Evolutionary conservation across 176 grass and related monocot genomes (phyloP).

Genomic region (Carex cristatella): DNA sequence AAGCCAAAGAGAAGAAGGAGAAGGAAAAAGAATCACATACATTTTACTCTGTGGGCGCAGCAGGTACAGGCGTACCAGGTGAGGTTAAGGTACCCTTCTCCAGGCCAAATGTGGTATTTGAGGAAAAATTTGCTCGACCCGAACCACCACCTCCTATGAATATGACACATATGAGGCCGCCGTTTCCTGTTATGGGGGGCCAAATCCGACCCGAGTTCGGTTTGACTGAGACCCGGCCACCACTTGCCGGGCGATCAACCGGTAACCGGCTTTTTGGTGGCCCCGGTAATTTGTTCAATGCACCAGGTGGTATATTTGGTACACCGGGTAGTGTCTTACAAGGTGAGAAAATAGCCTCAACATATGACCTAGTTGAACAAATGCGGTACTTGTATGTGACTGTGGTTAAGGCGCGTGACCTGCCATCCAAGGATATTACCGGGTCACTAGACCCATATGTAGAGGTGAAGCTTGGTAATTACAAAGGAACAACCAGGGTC

Average conservation of each 20-base stretch:
- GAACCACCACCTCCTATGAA: slow-evolving; percentile 13
- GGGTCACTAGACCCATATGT: slow-evolving; percentile 77
- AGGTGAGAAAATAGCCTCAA: slow-evolving; percentile 69
- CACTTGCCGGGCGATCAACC: slow-evolving; percentile 40
- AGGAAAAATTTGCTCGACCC: slow-evolving; percentile 17
- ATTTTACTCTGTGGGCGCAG: slow-evolving; percentile 27
- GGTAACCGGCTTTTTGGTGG: slow-evolving; percentile 20
- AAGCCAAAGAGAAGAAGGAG: slow-evolving; percentile 20
- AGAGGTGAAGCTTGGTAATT: slow-evolving; percentile 94
- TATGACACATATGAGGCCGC: slow-evolving; percentile 39
- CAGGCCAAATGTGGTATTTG: slow-evolving; percentile 8
- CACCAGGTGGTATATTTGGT: slow-evolving; percentile 19
- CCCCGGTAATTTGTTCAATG: slow-evolving; percentile 7
- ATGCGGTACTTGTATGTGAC: slow-evolving; percentile 89
- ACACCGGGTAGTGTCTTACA: slow-evolving; percentile 16
- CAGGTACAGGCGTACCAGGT: not conserved
- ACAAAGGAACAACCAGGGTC: slow-evolving; percentile 52
- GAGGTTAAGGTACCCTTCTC: not conserved
- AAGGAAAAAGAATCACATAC: slow-evolving; percentile 13
- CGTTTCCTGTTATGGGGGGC: slow-evolving; percentile 40
- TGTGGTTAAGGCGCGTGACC: slow-evolving; percentile 84
- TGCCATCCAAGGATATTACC: slow-evolving; percentile 49
- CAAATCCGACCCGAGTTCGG: slow-evolving; percentile 46
- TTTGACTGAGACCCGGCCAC: slow-evolving; percentile 75
- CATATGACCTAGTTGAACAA: slow-evolving; percentile 88